phyloP scores from a whole-genome alignment of 306 rosid species.

The Fragaria nilgerrensis region DNA sequence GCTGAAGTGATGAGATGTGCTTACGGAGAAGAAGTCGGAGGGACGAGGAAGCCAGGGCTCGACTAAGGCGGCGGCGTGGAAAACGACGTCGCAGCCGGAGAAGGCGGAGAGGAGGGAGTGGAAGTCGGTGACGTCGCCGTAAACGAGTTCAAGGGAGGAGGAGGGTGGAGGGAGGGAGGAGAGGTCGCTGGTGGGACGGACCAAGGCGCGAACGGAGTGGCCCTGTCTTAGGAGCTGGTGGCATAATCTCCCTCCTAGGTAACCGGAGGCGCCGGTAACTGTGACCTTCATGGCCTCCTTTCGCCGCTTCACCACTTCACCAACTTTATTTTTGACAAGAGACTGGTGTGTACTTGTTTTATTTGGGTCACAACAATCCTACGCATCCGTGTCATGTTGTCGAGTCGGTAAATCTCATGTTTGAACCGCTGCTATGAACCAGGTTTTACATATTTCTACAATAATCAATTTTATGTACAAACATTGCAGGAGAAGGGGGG shows the following conservation, averaged over 20 bases:
- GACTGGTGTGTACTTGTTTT: no score
- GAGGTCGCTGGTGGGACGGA: constrained; percentile 77
- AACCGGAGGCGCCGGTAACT: constrained; percentile 92
- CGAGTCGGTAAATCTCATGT: no score
- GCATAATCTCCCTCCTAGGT: constrained; percentile 78
- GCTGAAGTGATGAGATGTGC: neutral
- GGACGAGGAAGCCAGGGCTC: constrained; percentile 98
- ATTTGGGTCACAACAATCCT: no score
- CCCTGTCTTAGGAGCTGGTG: constrained; percentile 51
- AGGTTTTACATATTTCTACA: no score
- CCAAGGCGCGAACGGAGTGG: constrained; percentile 64
- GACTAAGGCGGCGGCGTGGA: constrained; percentile 87
- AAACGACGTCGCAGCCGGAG: constrained; percentile 66
- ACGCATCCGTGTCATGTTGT: no score
- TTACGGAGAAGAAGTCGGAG: constrained; percentile 63
- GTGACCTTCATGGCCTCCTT: constrained; percentile 38
- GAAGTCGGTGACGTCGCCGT: constrained; percentile 76
- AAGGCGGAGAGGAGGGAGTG: constrained; percentile 69
- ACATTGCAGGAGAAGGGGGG: no score
- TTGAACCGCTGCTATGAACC: no score
- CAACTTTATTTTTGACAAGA: no score
- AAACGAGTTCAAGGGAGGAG: constrained; percentile 48
- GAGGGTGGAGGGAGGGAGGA: constrained; percentile 50
- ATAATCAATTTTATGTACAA: no score
- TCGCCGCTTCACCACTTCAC: neutral